phyloP scores from a whole-genome alignment of 2,329 filamentous ascomycete species.

The Colletotrichum gigasporum region DNA sequence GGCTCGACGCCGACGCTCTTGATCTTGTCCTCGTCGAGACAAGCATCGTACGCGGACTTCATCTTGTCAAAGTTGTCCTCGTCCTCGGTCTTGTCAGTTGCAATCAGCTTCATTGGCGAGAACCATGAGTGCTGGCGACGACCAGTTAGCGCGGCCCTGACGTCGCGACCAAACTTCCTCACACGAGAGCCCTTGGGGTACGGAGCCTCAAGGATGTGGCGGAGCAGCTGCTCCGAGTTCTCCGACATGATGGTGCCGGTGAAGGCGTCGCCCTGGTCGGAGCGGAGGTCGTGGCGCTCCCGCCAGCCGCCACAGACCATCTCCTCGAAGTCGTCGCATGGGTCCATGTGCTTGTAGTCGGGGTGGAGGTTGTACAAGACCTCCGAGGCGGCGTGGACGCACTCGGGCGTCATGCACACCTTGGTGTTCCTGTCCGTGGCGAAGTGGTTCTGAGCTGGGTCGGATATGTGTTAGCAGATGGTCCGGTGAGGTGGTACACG shows the following conservation, averaged over 20 bases:
- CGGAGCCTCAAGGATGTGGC: conserved; percentile 69
- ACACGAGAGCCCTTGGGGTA: conserved; percentile 55
- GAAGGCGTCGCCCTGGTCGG: conserved; percentile 70
- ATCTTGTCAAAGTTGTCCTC: conserved; percentile 73
- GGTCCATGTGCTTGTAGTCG: conserved; percentile 69
- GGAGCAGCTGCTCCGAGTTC: conserved; percentile 65
- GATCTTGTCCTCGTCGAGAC: conserved; percentile 69
- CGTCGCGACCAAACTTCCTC: conserved; percentile 32
- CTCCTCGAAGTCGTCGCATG: conserved; percentile 75
- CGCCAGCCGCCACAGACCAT: conserved; percentile 75
- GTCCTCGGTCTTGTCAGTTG: conserved; percentile 54
- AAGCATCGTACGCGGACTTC: conserved; percentile 71
- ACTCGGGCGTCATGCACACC: conserved; percentile 39
- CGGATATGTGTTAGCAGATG: neutral
- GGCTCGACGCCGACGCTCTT: conserved; percentile 64
- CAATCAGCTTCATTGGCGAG: conserved; percentile 51
- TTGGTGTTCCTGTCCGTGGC: conserved; percentile 13
- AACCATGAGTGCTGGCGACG: conserved; percentile 56
- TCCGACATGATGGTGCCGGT: conserved; percentile 70
- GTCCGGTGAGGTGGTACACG: neutral
- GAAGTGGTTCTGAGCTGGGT: conserved; percentile 1
- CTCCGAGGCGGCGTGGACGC: conserved; percentile 42
- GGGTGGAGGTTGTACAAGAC: conserved; percentile 39
- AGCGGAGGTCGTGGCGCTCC: conserved; percentile 69
- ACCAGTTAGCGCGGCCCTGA: conserved; percentile 16